Evolutionary conservation across 2,329 filamentous ascomycete genomes (phyloP).

Genomic region (Aureobasidium namibiae): DNA sequence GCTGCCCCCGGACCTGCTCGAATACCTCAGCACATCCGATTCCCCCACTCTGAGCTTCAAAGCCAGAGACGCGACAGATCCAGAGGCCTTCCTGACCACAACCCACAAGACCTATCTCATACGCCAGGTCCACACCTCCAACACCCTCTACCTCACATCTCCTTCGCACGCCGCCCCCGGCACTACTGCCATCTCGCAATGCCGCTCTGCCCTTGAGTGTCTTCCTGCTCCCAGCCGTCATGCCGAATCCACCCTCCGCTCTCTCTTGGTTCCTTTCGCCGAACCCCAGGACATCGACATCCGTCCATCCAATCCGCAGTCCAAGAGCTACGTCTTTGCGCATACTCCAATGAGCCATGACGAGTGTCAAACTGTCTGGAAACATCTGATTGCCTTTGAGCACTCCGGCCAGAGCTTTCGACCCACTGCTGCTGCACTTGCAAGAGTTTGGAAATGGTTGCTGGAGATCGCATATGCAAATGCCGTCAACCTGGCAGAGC

Average conservation of each 20-base stretch:
- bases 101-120: conserved; percentile 49
- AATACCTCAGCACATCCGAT: conserved; percentile 43
- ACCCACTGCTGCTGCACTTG: conserved; percentile 35
- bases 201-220: conserved; percentile 37
- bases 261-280: conserved; percentile 32
- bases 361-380: conserved; percentile 45
- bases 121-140: conserved; percentile 58
- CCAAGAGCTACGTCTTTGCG: conserved; percentile 28
- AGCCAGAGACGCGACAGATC: conserved; percentile 21
- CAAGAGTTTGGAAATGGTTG: conserved; percentile 42
- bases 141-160: conserved; percentile 49
- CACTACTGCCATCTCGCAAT: conserved; percentile 35
- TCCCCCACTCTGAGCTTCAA: conserved; percentile 36
- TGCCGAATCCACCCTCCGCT: conserved; percentile 29
- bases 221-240: conserved; percentile 24
- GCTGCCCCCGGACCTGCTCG: conserved; percentile 49
- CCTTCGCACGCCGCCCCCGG: conserved; percentile 20
- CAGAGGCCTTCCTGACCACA: conserved; percentile 51
- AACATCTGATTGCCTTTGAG: conserved; percentile 46
- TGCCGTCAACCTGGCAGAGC: conserved; percentile 30
- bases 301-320: conserved; percentile 11
- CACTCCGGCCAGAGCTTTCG: conserved; percentile 19
- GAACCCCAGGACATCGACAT: conserved; percentile 11
- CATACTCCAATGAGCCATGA: conserved; percentile 45
- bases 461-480: conserved; percentile 34